Evolutionary conservation across 192 early-diverging fungal genomes (phyloP).

Genomic region (Dimargaris cristalligena): DNA sequence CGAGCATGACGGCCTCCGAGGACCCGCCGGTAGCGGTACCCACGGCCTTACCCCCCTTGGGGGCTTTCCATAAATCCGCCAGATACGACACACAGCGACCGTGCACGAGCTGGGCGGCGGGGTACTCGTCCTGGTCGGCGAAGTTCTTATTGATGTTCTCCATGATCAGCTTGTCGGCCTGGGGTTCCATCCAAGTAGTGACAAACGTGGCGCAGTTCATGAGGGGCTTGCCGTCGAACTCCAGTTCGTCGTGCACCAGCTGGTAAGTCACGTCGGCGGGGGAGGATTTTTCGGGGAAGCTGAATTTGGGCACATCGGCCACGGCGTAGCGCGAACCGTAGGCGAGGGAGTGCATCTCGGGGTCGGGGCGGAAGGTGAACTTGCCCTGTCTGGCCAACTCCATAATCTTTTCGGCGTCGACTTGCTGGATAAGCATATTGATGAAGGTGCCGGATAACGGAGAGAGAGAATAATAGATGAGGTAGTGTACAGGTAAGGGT

Average conservation of each 20-base stretch:
- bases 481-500: too few species aligned
- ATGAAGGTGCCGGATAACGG: too few species aligned
- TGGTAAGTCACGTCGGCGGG: conserved; percentile 44
- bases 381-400: too few species aligned
- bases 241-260: conserved; percentile 54
- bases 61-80: conserved; percentile 47
- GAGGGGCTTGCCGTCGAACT: conserved; percentile 60
- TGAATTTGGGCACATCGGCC: conserved; percentile 25
- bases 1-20: conserved; percentile 62
- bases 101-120: conserved; percentile 44
- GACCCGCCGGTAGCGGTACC: conserved; percentile 64
- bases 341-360: conserved; percentile 16
- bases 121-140: conserved; percentile 52
- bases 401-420: too few species aligned
- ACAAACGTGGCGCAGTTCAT: conserved; percentile 67
- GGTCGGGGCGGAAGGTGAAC: neutral
- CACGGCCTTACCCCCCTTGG: conserved; percentile 25
- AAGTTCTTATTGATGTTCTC: conserved; percentile 68
- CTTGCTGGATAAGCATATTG: too few species aligned
- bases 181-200: conserved; percentile 66
- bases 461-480: too few species aligned
- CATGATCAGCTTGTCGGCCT: conserved; percentile 59
- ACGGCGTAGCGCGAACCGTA: conserved; percentile 30
- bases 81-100: conserved; percentile 48
- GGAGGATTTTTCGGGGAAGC: conserved; percentile 20